Evolutionary conservation across 768 basidiomycete genomes (phyloP).

Genomic region (Russula earlei): DNA sequence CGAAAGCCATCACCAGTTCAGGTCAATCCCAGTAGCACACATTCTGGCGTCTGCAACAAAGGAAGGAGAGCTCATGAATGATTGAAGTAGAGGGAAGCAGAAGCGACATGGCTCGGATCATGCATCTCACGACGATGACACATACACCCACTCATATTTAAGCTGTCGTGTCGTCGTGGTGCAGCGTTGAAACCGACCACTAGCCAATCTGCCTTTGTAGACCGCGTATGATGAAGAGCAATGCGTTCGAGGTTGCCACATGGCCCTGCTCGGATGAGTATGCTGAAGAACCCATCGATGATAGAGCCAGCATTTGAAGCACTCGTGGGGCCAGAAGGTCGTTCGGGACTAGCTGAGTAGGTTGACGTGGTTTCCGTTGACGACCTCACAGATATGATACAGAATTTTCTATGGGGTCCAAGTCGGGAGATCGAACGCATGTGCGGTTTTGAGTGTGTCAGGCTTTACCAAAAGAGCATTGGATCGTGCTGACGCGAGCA

Average conservation of each 20-base stretch:
- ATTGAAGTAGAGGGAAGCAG: no score
- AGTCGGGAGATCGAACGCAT: slow-evolving; percentile 1
- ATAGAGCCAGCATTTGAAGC: background rate
- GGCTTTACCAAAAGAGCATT: background rate
- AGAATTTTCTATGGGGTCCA: slow-evolving; percentile 3
- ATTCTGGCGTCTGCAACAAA: no score
- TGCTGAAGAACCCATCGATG: background rate
- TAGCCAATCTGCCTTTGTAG: background rate
- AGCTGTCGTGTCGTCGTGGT: background rate
- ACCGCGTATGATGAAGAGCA: background rate
- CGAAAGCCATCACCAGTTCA: no score
- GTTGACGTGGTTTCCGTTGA: background rate
- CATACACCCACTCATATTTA: background rate
- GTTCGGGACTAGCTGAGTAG: background rate
- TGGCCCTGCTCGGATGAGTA: slow-evolving; percentile 12
- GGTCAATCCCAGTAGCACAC: no score
- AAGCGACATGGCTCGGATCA: background rate
- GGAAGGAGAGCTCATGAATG: no score
- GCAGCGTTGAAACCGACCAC: background rate
- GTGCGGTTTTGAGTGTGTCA: background rate
- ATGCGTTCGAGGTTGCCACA: background rate
- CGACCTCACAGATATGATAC: background rate
- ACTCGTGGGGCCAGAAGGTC: background rate
- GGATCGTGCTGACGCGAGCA: background rate
- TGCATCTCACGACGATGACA: background rate